These are phyloP conservation scores for Naumovozyma castellii DNA, from an alignment of 805 yeast species.

Conservation along the genomic window DNA sequence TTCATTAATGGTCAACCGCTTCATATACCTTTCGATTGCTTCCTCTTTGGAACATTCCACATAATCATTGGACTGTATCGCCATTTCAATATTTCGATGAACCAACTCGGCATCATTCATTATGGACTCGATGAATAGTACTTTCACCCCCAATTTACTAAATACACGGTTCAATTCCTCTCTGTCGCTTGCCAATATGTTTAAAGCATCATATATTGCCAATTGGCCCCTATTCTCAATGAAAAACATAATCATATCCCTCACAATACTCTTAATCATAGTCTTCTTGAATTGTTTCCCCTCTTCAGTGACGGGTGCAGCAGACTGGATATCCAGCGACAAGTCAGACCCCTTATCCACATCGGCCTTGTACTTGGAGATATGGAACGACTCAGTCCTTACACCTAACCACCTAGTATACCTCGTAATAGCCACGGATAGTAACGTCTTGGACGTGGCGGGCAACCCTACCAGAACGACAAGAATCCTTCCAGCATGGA, in stretches of 20 bases:
- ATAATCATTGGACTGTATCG: conserved; percentile 83
- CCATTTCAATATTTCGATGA: conserved; percentile 71
- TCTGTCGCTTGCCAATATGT: conserved; percentile 67
- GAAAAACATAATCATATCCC: conserved; percentile 64
- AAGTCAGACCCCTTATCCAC: conserved; percentile 6
- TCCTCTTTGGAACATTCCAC: conserved; percentile 59
- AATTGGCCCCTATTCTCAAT: conserved; percentile 79
- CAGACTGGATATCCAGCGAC: conserved; percentile 56
- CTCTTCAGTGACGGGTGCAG: conserved; percentile 39
- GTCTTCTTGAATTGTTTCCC: conserved; percentile 46
- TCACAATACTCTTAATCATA: conserved; percentile 53
- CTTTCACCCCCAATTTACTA: conserved; percentile 50
- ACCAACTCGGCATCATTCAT: conserved; percentile 66
- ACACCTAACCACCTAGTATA: conserved; percentile 96
- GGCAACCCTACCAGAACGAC: conserved; percentile 88
- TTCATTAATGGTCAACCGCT: conserved; percentile 57
- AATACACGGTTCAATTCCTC: conserved; percentile 46
- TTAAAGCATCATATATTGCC: conserved; percentile 92
- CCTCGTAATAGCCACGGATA: conserved; percentile 84
- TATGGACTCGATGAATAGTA: conserved; percentile 78
- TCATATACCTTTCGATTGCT: conserved; percentile 70
- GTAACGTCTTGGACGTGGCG: conserved; percentile 90
- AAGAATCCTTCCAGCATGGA: conserved; percentile 91
- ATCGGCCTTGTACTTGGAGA: conserved; percentile 70
- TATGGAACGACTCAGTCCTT: conserved; percentile 80